Base-by-base conservation (phyloP, 805 yeast genomes). In the Hanseniaspora pseudoguilliermondii region DNA sequence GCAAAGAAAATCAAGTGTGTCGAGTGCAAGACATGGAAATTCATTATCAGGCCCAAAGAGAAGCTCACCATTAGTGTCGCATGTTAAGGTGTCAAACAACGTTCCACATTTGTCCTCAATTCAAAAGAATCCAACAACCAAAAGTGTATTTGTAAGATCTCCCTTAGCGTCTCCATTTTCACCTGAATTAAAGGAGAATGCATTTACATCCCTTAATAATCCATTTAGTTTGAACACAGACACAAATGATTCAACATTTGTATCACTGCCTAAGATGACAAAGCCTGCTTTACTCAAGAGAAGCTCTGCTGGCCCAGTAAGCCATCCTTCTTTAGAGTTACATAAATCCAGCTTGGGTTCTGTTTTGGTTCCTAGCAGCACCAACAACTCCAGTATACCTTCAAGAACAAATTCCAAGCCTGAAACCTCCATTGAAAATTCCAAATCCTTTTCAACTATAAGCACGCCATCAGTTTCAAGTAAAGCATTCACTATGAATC, bases 141-240 rank as follows among this genome's bases (percentile, higher is more conserved):
- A 60, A 60, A 59, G 60, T 36, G 61, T 55, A 13, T 49, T 58
- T n/a, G 69, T 65, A 2, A 66, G 61, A 51, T 69, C 83, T 0
- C 88, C 86, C 4, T 64, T 73, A 2, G 73, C 81, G 0, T 81
- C 86, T 0, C 91, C 89, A 0, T 64, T 77, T 49, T 69, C 82
- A 13, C 63, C 49, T 5, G 49, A 46, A 32, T 5, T 29, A 11
- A 34, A 72, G 49, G 74, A 82, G 0, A 69, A 73, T 39, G 86
- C 81, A 20, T 23, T 50, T 27, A 2, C 52, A 20, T 23, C 44
- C 13, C 23, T 39, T 0, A 47, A 42, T 10, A 41, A 36, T n/a
- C 36, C 42, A n/a, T 27, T 47, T 15, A 54, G 52, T 20, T 25
- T 53, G 25, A 36, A 34, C 23, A 41, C 44, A 13, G 29, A 47